phyloP scores from a whole-genome alignment of 2,329 filamentous ascomycete genomes.

The Aspergillus floridensis region DNA sequence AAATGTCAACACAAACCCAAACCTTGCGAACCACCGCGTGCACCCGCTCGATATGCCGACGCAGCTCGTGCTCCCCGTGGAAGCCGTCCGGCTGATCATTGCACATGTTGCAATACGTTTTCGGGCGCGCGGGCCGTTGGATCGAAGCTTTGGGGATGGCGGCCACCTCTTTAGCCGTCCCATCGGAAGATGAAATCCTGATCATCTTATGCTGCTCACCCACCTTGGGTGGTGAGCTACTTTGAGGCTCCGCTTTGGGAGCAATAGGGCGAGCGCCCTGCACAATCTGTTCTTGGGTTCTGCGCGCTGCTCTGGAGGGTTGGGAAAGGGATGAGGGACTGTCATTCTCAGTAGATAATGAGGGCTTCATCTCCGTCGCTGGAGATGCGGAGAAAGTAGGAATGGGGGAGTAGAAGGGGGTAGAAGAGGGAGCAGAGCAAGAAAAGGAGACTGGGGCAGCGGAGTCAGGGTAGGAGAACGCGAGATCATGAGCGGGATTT shows the following conservation, averaged over 20 bases:
- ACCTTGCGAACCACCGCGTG: constrained; percentile 62
- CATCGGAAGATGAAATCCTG: constrained; percentile 52
- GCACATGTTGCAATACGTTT: constrained; percentile 69
- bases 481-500: constrained; percentile 21
- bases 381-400: constrained; percentile 38
- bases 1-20: constrained; percentile 62
- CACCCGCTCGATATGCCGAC: constrained; percentile 64
- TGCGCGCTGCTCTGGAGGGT: constrained; percentile 46
- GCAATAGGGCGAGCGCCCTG: constrained; percentile 51
- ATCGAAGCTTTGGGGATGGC: constrained; percentile 56
- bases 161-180: constrained; percentile 55
- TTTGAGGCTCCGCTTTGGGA: constrained; percentile 43
- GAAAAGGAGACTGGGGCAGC: constrained; percentile 34
- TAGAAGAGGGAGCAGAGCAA: constrained; percentile 36
- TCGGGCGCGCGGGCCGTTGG: constrained; percentile 66
- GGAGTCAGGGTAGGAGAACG: constrained; percentile 30
- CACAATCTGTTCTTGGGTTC: constrained; percentile 50
- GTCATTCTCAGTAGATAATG: constrained; percentile 48
- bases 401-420: constrained; percentile 27
- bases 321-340: constrained; percentile 42
- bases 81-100: constrained; percentile 73
- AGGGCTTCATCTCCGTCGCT: constrained; percentile 51
- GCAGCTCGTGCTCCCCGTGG: constrained; percentile 79
- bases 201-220: constrained; percentile 49
- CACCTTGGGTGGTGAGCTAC: constrained; percentile 30